Conservation (phyloP, 169 alveolate species). For the Plasmodium adleri region DNA sequence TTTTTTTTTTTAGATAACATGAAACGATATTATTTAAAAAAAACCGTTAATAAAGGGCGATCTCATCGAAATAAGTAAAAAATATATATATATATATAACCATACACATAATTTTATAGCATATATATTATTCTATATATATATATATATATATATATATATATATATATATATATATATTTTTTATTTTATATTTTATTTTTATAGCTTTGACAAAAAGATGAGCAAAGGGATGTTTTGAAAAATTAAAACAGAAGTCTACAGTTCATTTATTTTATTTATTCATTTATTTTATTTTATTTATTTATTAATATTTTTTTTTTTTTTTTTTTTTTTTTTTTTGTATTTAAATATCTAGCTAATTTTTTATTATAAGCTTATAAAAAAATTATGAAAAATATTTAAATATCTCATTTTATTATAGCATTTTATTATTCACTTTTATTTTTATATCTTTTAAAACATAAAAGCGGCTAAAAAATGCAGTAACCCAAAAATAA, state of each 20-base stretch:
- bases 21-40: constrained; percentile 40
- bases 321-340: background rate
- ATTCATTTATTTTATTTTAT: too few relatives aligned
- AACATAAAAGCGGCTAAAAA: too few relatives aligned
- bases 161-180: background rate
- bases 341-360: too few relatives aligned
- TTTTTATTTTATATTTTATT: background rate
- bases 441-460: too few relatives aligned
- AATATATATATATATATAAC: background rate
- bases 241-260: background rate
- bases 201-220: constrained; percentile 53
- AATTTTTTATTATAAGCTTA: too few relatives aligned
- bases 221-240: constrained; percentile 66
- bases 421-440: too few relatives aligned
- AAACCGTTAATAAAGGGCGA: constrained; percentile 47
- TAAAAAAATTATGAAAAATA: too few relatives aligned
- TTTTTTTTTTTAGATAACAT: constrained; percentile 8
- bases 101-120: too few relatives aligned
- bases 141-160: too few relatives aligned
- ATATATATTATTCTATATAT: too few relatives aligned
- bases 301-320: background rate
- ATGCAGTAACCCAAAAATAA: too few relatives aligned
- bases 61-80: constrained; percentile 45
- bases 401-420: too few relatives aligned
- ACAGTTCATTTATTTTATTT: constrained; percentile 15